These are phyloP conservation scores for Oryza australiensis DNA, from an alignment of 176 grass and related monocot species.

Conservation along the genomic window DNA sequence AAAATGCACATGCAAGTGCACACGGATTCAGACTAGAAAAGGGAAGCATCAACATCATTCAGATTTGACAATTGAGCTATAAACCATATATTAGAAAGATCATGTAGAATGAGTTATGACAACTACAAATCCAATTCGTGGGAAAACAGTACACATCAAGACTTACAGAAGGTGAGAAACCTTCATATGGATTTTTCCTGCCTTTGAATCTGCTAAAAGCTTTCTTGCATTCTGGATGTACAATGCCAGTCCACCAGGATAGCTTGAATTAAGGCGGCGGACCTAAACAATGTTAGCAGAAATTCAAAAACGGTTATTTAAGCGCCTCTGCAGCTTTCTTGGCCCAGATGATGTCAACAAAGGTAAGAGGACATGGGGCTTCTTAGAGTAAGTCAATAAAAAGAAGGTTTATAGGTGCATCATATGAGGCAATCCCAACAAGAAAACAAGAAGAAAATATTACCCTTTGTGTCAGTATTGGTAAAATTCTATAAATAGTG, in stretches of 20 bases:
- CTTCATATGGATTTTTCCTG: conserved; percentile 88
- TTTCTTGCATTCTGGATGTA: conserved; percentile 90
- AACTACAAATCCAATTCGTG: background rate
- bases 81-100: background rate
- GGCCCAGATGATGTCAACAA: background rate
- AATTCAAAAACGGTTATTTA: background rate
- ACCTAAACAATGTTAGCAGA: conserved; percentile 43
- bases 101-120: background rate
- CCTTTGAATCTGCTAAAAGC: conserved; percentile 88
- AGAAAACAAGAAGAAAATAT: background rate
- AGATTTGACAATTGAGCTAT: background rate
- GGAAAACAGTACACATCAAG: background rate
- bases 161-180: conserved; percentile 91
- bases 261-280: conserved; percentile 71
- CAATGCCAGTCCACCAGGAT: conserved; percentile 71
- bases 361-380: background rate
- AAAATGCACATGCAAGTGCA: background rate
- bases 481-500: background rate
- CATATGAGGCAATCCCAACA: background rate
- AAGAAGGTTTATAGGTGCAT: background rate
- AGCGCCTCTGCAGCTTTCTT: background rate
- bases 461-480: background rate
- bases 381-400: background rate
- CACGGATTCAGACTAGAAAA: background rate
- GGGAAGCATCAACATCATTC: background rate